A percentile compares a stretch with the other conserved stretches of the same genome.
These are phyloP conservation scores for Nemania serpens DNA, from an alignment of 2,329 filamentous ascomycete species.

Conservation along the genomic window DNA sequence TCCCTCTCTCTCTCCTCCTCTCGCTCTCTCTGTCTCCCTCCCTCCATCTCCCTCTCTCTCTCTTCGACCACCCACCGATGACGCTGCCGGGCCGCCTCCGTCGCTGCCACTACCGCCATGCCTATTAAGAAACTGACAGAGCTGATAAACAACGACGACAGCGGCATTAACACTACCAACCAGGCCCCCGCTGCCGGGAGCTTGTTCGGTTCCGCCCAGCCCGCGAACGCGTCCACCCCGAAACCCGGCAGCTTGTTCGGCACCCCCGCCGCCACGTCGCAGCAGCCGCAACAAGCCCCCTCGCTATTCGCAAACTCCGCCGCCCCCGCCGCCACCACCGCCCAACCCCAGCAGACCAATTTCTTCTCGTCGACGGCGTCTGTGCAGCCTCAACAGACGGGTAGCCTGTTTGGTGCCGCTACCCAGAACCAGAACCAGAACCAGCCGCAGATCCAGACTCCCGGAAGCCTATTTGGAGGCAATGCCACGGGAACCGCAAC, in stretches of 20 bases:
- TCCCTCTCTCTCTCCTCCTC: no score
- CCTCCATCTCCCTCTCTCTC: background rate
- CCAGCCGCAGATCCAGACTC: conserved; percentile 19
- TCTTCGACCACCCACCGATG: background rate
- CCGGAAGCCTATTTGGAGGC: conserved; percentile 37
- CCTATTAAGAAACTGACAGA: conserved; percentile 29
- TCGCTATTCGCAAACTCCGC: conserved; percentile 41
- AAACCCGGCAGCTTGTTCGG: conserved; percentile 42
- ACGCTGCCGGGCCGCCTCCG: no score
- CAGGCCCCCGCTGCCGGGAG: conserved; percentile 40
- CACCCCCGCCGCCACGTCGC: conserved; percentile 22
- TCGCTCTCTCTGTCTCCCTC: background rate
- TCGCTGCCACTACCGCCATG: conserved; percentile 11
- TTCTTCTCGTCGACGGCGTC: conserved; percentile 42
- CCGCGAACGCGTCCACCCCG: conserved; percentile 30
- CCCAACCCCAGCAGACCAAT: conserved; percentile 32
- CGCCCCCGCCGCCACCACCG: conserved; percentile 28
- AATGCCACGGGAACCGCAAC: conserved; percentile 13
- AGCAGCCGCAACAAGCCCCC: conserved; percentile 39
- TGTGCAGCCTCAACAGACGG: conserved; percentile 34
- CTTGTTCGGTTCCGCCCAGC: conserved; percentile 37
- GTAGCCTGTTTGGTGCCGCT: conserved; percentile 33
- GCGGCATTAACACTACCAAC: conserved; percentile 39
- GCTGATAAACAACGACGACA: conserved; percentile 10
- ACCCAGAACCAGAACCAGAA: conserved; percentile 28